A percentile compares a stretch with the other conserved stretches of the same genome.
These are phyloP conservation scores for Tulasnella sp. DNA, from an alignment of 768 basidiomycete species.

Conservation along the genomic window DNA sequence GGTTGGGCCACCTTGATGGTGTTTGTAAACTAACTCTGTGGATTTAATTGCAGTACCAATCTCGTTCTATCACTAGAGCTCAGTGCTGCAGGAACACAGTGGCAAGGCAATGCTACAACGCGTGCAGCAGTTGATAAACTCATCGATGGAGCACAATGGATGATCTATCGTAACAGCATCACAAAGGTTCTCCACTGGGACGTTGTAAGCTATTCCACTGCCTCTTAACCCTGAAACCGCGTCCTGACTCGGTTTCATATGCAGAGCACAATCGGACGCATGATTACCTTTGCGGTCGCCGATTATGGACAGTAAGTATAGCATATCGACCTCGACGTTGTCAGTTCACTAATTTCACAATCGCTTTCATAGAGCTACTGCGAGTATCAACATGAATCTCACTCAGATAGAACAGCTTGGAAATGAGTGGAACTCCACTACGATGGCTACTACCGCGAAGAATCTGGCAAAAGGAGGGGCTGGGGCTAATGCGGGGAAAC, in stretches of 20 bases:
- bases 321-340: conserved; percentile 12
- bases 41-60: conserved; percentile 36
- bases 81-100: conserved; percentile 48
- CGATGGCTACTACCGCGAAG: conserved; percentile 32
- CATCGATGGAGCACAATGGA: conserved; percentile 55
- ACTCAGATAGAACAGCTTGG: conserved; percentile 43
- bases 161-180: conserved; percentile 50
- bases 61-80: conserved; percentile 53
- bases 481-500: conserved; percentile 45
- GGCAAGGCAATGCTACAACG: conserved; percentile 35
- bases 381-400: conserved; percentile 47
- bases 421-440: conserved; percentile 39
- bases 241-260: neutral
- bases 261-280: conserved; percentile 53
- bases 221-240: too few species aligned
- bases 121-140: conserved; percentile 42
- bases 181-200: conserved; percentile 61
- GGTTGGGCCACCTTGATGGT: conserved; percentile 18
- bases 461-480: conserved; percentile 18
- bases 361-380: conserved; percentile 39
- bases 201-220: too few species aligned
- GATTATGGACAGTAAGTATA: conserved; percentile 33
- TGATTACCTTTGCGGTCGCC: conserved; percentile 54
- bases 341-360: neutral
- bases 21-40: neutral